Evolutionary conservation across 192 early-diverging fungal genomes (phyloP).

Genomic region (Funneliformis mosseae): DNA sequence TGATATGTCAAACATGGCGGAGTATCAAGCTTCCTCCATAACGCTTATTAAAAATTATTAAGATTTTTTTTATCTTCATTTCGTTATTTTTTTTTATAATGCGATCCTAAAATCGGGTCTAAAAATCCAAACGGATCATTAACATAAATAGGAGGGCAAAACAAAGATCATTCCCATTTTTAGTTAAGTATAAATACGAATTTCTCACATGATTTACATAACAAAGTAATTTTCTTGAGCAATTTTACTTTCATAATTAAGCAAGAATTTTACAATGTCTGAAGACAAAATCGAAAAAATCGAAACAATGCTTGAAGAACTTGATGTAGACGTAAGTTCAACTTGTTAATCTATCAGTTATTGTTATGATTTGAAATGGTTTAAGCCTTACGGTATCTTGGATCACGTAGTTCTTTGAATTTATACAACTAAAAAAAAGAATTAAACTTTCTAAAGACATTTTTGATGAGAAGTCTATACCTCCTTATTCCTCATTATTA

Average conservation of each 20-base stretch:
- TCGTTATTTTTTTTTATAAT: no score
- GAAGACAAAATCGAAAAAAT: not conserved
- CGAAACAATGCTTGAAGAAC: not conserved
- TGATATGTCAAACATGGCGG: no score
- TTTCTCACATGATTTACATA: no score
- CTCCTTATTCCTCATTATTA: constrained; percentile 34
- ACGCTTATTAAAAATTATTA: no score
- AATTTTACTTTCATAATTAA: not conserved
- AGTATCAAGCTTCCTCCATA: no score
- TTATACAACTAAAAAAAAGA: constrained; percentile 22
- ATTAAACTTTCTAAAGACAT: not conserved
- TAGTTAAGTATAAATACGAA: no score
- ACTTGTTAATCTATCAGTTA: not conserved
- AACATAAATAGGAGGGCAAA: no score
- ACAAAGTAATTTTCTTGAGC: no score
- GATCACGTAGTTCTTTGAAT: constrained; percentile 26
- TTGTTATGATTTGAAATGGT: not conserved
- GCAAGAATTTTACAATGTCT: not conserved
- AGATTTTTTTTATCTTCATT: no score
- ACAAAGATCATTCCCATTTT: no score
- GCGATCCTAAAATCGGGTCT: no score
- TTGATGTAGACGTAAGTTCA: not conserved
- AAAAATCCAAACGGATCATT: no score
- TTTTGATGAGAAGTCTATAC: not conserved
- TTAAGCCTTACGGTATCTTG: not conserved